Percentiles rank a stretch among this genome's conserved stretches.
Evolutionary conservation across 192 early-diverging fungal species (phyloP).

Genomic region (Coemansia aciculifera): DNA sequence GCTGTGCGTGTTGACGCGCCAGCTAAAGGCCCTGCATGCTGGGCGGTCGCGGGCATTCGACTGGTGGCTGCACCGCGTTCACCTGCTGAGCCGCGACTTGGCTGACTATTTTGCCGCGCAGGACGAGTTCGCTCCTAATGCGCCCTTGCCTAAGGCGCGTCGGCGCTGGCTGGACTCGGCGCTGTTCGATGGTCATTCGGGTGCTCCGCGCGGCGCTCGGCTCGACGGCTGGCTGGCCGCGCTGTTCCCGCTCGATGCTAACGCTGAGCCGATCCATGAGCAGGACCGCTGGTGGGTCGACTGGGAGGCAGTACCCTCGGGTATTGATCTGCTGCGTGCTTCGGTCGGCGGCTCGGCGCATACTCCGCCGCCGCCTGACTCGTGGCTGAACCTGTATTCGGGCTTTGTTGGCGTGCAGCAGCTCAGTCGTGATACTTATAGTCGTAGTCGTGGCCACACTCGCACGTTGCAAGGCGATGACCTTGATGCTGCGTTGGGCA

Average conservation of each 20-base stretch:
- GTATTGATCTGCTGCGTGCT: conserved; percentile 40
- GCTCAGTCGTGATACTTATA: conserved; percentile 6
- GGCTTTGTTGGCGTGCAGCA: conserved; percentile 52
- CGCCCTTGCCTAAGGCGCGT: conserved; percentile 18
- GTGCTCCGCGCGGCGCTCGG: conserved; percentile 17
- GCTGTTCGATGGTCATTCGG: conserved; percentile 46
- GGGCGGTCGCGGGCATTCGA: conserved; percentile 25
- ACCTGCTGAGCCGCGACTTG: conserved; percentile 43
- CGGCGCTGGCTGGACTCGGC: conserved; percentile 31
- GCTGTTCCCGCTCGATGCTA: conserved; percentile 35
- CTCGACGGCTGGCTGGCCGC: conserved; percentile 51
- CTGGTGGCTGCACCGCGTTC: conserved; percentile 53
- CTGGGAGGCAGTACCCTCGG: conserved; percentile 46
- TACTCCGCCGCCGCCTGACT: not conserved
- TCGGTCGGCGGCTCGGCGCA: not conserved
- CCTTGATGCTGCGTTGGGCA: conserved; percentile 20
- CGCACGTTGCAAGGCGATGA: conserved; percentile 30
- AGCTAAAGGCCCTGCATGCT: conserved; percentile 33
- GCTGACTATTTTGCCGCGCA: conserved; percentile 49
- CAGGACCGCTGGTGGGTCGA: conserved; percentile 32
- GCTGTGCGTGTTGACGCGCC: conserved; percentile 39
- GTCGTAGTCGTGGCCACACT: conserved; percentile 18
- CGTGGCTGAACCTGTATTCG: conserved; percentile 41
- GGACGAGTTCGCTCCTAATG: conserved; percentile 15
- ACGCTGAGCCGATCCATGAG: conserved; percentile 21